Evolutionary conservation across 1,284 basidiomycete species (phyloP).

Genomic region (Porodaedalea pini): DNA sequence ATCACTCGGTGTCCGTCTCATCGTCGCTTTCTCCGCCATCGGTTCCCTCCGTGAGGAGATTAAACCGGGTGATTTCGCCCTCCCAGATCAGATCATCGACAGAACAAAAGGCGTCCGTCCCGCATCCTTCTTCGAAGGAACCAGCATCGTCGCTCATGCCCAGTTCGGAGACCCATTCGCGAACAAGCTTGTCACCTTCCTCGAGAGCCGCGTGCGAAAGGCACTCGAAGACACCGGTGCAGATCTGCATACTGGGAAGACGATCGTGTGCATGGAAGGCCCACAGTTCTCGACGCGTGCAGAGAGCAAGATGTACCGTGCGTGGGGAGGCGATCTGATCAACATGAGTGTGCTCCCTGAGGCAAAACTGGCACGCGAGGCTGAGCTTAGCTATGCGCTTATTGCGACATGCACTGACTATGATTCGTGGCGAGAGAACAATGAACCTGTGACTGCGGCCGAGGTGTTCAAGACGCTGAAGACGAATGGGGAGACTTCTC

Average conservation of each 20-base stretch:
- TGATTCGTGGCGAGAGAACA: constrained; percentile 83
- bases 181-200: constrained; percentile 61
- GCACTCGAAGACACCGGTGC: constrained; percentile 62
- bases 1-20: constrained; percentile 82
- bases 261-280: constrained; percentile 96
- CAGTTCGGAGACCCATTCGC: constrained; percentile 93
- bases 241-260: constrained; percentile 76
- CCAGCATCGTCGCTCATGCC: constrained; percentile 85
- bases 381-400: constrained; percentile 89
- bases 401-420: constrained; percentile 91
- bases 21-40: constrained; percentile 94
- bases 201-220: constrained; percentile 62
- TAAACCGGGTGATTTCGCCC: constrained; percentile 83
- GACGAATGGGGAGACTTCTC: constrained; percentile 81
- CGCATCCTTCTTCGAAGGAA: constrained; percentile 83
- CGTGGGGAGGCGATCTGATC: constrained; percentile 92
- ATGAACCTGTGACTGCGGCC: constrained; percentile 81
- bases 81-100: constrained; percentile 95
- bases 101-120: constrained; percentile 90
- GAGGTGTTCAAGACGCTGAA: constrained; percentile 87
- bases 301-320: constrained; percentile 91
- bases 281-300: constrained; percentile 93
- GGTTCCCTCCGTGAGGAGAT: constrained; percentile 96
- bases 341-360: constrained; percentile 97
- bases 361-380: constrained; percentile 93